These are phyloP conservation scores for Neofusicoccum umdonicola DNA, from an alignment of 2,329 filamentous ascomycete species.

Conservation along the genomic window DNA sequence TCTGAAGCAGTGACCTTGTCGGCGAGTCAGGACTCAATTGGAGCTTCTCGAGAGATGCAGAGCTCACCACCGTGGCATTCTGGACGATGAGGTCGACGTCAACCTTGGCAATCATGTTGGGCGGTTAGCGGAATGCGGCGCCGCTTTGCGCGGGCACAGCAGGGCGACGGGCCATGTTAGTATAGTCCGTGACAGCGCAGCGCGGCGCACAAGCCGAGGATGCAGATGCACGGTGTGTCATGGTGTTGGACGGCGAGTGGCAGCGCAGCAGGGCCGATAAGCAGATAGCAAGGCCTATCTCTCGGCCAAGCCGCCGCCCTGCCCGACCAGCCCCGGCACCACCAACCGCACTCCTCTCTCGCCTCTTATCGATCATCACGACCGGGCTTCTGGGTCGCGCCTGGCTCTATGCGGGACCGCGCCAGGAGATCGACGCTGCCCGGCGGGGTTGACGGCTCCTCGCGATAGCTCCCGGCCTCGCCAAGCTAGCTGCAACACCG, in stretches of 20 bases:
- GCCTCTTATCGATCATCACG: neutral
- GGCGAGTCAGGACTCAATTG: neutral
- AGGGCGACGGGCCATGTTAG: constrained; percentile 8
- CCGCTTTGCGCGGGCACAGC: neutral
- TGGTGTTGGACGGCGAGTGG: neutral
- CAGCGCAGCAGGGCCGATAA: neutral
- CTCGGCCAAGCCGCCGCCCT: neutral
- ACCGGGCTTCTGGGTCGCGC: neutral
- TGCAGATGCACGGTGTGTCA: neutral
- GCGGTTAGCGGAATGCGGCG: neutral
- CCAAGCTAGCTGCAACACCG: neutral
- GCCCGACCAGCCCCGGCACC: neutral
- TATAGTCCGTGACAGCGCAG: neutral
- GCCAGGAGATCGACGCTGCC: neutral
- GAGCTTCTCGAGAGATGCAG: neutral
- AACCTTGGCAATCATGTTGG: constrained; percentile 19
- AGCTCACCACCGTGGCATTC: constrained; percentile 43
- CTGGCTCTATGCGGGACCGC: neutral
- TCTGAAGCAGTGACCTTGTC: constrained; percentile 39
- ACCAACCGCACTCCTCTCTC: neutral
- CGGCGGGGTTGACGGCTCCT: neutral
- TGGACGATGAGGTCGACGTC: constrained; percentile 42
- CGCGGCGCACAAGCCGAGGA: neutral
- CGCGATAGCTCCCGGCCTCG: neutral
- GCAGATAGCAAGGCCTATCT: neutral